Base-by-base conservation (phyloP, 257 asterid genomes). In the Perilla frutescens region DNA sequence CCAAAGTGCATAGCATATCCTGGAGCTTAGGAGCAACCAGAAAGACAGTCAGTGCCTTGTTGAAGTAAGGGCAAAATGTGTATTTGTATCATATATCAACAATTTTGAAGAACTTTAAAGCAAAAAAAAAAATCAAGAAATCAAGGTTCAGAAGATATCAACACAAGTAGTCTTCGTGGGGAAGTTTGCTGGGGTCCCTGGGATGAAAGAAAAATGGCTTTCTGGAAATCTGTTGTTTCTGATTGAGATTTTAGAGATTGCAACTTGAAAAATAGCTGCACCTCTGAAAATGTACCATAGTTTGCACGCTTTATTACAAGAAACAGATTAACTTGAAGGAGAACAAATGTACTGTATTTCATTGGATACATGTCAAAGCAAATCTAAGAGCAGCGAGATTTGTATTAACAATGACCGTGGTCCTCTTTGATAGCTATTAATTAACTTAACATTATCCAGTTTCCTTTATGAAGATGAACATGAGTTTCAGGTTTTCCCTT, bases 21-120 rank as follows among this genome's bases (percentile, higher is more conserved):
- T 56, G 6, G 44, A 43, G 45, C 32, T 31, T 15, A 62, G 40
- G 51, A 2, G 15, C 60, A 65, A 32, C 41, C 50, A 9, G 29
- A 47, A 64, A 40, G 77, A 47, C 62, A 13, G 12, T 31, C 47
- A 53, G 72, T 72, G 72, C 15, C 8, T 74, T 15, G 48, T 2
- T 20, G 29, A 40, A 39, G 43, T 45, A 66, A 36, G 60, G 43
- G 50, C 41, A 54, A 14, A 43, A 29, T 50, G 68, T 51, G 55
- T 54, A 14, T 34, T 50, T 57, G n/a, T 26, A 51, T 20, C 51
- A 51, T 10, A 37, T 37, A 53, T 2, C 32, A 15, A 15, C 26
- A 31, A 61, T 31, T 40, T 53, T 13, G n/a, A 68, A 7, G 6
- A 49, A 50, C 13, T 45, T 29, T 32, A 37, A 50, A 26, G 65